Percentiles rank a stretch among this genome's conserved stretches.
These are phyloP conservation scores for Xerocomus potaroensis DNA, from an alignment of 768 basidiomycete genomes.

Conservation along the genomic window DNA sequence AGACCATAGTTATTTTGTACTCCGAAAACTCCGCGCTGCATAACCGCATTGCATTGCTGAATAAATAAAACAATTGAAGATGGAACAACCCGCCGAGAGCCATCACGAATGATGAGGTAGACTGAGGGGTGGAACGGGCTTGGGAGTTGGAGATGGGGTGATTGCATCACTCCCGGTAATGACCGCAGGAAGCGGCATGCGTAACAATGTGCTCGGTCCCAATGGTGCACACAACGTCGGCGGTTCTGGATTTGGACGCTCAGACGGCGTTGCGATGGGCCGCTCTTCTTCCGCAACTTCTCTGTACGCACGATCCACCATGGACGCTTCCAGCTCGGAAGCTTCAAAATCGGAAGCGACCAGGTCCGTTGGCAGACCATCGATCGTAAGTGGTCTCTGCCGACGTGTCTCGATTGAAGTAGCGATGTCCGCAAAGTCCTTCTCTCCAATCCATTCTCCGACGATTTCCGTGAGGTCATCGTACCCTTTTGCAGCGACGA, in stretches of 20 bases:
- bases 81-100: neutral
- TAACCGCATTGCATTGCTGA: no score
- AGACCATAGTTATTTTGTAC: no score
- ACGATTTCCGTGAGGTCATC: constrained; percentile 49
- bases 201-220: constrained; percentile 37
- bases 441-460: constrained; percentile 54
- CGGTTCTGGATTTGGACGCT: constrained; percentile 56
- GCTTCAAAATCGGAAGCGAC: neutral
- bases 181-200: constrained; percentile 35
- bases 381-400: constrained; percentile 17
- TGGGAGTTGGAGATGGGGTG: constrained; percentile 43
- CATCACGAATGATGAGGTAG: constrained; percentile 8
- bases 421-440: constrained; percentile 55
- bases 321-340: neutral
- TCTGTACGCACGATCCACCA: neutral
- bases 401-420: constrained; percentile 38
- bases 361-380: constrained; percentile 1
- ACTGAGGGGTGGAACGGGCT: constrained; percentile 11
- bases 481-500: constrained; percentile 62
- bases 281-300: constrained; percentile 26
- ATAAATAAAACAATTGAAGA: neutral
- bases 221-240: constrained; percentile 44
- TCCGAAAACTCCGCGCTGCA: no score
- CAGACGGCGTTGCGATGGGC: constrained; percentile 41
- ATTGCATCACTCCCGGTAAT: constrained; percentile 41